A percentile compares a stretch with the other conserved stretches of the same genome.
Evolutionary conservation across 805 yeast species (phyloP).

Genomic region (Diddensiella santjacobensis): DNA sequence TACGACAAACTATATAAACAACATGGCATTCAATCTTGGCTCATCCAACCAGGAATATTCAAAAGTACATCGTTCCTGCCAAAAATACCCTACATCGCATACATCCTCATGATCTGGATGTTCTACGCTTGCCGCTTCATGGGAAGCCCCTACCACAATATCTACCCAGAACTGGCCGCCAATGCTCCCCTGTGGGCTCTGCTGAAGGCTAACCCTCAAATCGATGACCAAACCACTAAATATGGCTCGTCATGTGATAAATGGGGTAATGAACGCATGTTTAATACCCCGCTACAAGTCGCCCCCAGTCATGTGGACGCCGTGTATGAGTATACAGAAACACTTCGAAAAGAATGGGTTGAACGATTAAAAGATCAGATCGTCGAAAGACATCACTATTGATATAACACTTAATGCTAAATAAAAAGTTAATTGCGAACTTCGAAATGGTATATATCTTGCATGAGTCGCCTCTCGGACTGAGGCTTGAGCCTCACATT

Average conservation of each 20-base stretch:
- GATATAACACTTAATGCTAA: too few species aligned
- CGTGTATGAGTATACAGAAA: conserved; percentile 60
- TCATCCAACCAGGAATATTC: conserved; percentile 93
- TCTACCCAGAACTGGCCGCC: conserved; percentile 85
- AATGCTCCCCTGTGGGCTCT: conserved; percentile 77
- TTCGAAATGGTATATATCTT: too few species aligned
- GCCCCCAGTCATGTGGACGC: not conserved
- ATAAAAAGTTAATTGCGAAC: too few species aligned
- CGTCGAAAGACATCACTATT: conserved; percentile 38
- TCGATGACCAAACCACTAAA: conserved; percentile 47
- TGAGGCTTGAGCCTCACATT: too few species aligned
- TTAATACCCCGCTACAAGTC: not conserved
- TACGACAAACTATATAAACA: conserved; percentile 46
- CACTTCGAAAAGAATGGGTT: conserved; percentile 66
- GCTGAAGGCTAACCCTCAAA: conserved; percentile 47
- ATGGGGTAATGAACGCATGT: conserved; percentile 51
- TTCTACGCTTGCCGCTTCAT: conserved; percentile 77
- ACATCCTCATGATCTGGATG: conserved; percentile 74
- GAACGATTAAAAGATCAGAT: conserved; percentile 70
- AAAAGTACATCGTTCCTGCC: conserved; percentile 75
- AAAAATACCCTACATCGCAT: conserved; percentile 5
- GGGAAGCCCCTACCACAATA: conserved; percentile 88
- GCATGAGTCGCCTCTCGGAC: too few species aligned
- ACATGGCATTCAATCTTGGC: conserved; percentile 62
- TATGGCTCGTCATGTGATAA: conserved; percentile 70